Percentiles rank a stretch among this genome's conserved stretches.
Conservation (phyloP, 768 basidiomycete genomes). For the Cyclocybe cylindracea region DNA sequence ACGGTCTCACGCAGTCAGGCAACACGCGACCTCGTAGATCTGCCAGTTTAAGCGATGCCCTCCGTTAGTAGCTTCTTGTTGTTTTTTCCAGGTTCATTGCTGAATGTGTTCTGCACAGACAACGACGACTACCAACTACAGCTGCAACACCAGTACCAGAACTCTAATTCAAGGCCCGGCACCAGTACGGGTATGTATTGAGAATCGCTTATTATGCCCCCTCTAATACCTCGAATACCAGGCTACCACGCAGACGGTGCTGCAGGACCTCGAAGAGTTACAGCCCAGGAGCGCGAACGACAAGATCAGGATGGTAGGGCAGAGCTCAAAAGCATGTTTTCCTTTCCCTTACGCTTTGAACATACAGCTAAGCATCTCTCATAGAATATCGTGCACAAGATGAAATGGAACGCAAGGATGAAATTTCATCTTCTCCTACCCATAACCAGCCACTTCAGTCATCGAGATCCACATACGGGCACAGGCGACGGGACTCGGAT, state of each 20-base stretch:
- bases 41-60: slow-evolving; percentile 75
- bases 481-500: slow-evolving; percentile 76
- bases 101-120: slow-evolving; percentile 22
- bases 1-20: slow-evolving; percentile 38
- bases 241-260: slow-evolving; percentile 28
- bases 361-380: slow-evolving; percentile 2
- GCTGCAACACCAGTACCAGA: slow-evolving; percentile 35
- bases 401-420: slow-evolving; percentile 43
- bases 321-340: slow-evolving; percentile 43
- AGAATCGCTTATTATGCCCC: not conserved
- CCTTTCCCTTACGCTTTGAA: not conserved
- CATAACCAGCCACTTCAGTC: slow-evolving; percentile 22
- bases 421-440: slow-evolving; percentile 53
- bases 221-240: slow-evolving; percentile 4
- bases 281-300: slow-evolving; percentile 37
- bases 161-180: slow-evolving; percentile 32
- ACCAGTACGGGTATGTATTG: slow-evolving; percentile 31
- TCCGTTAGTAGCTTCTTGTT: slow-evolving; percentile 32
- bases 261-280: slow-evolving; percentile 36
- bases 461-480: slow-evolving; percentile 36
- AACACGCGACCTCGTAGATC: slow-evolving; percentile 67
- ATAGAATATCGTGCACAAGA: slow-evolving; percentile 39
- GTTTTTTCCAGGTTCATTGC: not conserved
- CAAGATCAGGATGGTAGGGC: slow-evolving; percentile 44
- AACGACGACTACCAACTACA: slow-evolving; percentile 42